Conservation (phyloP, 176 grass and related monocot species). For the Avena eriantha region DNA sequence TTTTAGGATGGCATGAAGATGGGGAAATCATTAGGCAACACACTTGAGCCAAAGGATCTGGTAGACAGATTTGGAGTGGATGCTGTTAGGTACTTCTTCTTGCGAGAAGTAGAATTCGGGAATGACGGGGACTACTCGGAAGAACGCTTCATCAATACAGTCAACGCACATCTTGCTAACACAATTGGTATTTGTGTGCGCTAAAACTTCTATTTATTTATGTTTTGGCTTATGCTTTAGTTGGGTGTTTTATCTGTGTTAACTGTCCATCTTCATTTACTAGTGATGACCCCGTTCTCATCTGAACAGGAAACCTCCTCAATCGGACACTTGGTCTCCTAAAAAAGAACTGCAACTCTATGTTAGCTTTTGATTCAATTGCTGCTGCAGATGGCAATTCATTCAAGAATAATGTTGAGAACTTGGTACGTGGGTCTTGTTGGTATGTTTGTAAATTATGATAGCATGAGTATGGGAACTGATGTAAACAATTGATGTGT, state of each 20-base stretch:
- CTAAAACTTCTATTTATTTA: slow-evolving; percentile 1
- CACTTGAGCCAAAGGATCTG: slow-evolving; percentile 92
- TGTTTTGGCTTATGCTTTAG: slow-evolving; percentile 32
- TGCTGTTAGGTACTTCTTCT: slow-evolving; percentile 96
- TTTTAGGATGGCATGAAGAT: slow-evolving; percentile 99
- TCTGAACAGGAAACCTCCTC: slow-evolving; percentile 86
- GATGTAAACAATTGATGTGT: slow-evolving; percentile 28
- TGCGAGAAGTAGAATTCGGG: slow-evolving; percentile 95
- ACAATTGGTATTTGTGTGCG: slow-evolving; percentile 71
- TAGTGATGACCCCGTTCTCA: slow-evolving; percentile 30
- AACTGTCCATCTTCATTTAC: neutral
- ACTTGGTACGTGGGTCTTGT: slow-evolving; percentile 60
- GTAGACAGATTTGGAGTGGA: slow-evolving; percentile 82
- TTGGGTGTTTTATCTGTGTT: slow-evolving; percentile 8
- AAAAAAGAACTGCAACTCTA: slow-evolving; percentile 95
- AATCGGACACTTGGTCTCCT: slow-evolving; percentile 92
- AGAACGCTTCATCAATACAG: slow-evolving; percentile 93
- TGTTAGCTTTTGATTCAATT: slow-evolving; percentile 69
- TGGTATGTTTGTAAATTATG: slow-evolving; percentile 27
- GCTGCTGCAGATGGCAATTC: slow-evolving; percentile 71
- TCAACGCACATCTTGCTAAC: slow-evolving; percentile 97
- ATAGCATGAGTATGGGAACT: slow-evolving; percentile 5
- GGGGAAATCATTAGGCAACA: slow-evolving; percentile 99
- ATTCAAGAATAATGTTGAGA: slow-evolving; percentile 71
- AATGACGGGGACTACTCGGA: slow-evolving; percentile 98